Evolutionary conservation across 208 protist genomes (phyloP), one percentile per base, ranked within the genome.

Genomic region (Trypanosoma rangeli): DNA sequence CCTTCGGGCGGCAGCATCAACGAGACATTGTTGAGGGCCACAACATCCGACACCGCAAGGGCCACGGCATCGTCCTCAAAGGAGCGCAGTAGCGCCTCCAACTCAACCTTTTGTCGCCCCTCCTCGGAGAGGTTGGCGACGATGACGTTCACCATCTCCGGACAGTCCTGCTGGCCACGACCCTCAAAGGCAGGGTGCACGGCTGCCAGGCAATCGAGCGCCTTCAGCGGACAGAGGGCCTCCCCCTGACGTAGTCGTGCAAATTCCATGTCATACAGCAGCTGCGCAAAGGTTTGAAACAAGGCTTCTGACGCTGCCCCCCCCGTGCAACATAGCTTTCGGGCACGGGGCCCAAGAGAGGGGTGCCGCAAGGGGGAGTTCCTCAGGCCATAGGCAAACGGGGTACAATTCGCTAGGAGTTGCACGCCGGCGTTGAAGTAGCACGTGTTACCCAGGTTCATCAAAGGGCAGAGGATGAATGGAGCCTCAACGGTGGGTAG

Each of bases 381-480:
- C 68, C 80, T 74, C 60, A 93, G 64, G 20, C 74, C 76, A 70
- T 86, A 92, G 13, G 93, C 75, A 48, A 97, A 87, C 0, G 75
- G 68, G 4, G 79, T 70, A 53, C 94, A 97, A 81, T 98, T 94
- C 35, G 71, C 78, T 18, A 99, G 80, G 29, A 98, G 87, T 84
- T 99, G 98, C 50, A 99, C 71, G 15, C 91, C 95, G 0, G 87
- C 74, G 84, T 99, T 99, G 76, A 99, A 97, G 86, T 98, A 99
- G 76, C 98, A 99, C 13, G 97, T 99, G 76, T 99, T 99, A 56
- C 98, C 96, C 3, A 99, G 74, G 74, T 99, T 99, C 50, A 78
- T 16, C 15, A 99, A 75, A 0, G 95, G 94, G 56, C 82, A 94
- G 18, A 95, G 60, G 13, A 94, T 74, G 49, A 85, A 69, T 9